Evolutionary conservation across 495 filamentous ascomycete genomes (phyloP).

Genomic region (Rostrohypoxylon terebratum): DNA sequence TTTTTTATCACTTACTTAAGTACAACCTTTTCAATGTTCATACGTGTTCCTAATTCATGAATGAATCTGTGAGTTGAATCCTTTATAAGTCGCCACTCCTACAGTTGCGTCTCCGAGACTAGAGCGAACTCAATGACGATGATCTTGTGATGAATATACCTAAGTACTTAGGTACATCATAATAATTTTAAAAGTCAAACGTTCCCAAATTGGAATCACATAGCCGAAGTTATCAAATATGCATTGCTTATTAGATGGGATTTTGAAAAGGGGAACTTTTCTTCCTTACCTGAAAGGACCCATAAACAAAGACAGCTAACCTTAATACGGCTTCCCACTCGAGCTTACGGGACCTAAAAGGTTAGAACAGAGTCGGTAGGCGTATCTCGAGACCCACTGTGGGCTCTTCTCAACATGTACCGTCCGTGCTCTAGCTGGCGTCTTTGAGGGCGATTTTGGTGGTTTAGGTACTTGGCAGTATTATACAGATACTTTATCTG

Average conservation of each 20-base stretch:
- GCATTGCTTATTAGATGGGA: constrained; percentile 5
- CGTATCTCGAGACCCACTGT: not conserved
- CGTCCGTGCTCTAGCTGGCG: not conserved
- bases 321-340: not conserved
- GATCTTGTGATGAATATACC: not conserved
- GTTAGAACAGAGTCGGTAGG: not conserved
- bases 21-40: not conserved
- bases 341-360: not conserved
- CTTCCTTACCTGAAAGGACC: constrained; percentile 10
- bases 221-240: not conserved
- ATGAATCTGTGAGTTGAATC: no score
- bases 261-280: constrained; percentile 11
- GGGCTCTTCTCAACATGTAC: not conserved
- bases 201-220: not conserved
- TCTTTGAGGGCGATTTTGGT: no score
- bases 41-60: no score
- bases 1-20: not conserved
- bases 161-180: not conserved
- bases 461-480: no score
- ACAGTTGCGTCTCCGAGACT: no score
- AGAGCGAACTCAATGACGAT: not conserved
- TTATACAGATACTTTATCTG: no score
- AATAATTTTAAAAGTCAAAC: not conserved
- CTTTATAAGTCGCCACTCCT: no score
- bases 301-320: not conserved